Evolutionary conservation across 345 rosid species (phyloP), one percentile per base, ranked within the genome.

Genomic region (Lepidium sativum): DNA sequence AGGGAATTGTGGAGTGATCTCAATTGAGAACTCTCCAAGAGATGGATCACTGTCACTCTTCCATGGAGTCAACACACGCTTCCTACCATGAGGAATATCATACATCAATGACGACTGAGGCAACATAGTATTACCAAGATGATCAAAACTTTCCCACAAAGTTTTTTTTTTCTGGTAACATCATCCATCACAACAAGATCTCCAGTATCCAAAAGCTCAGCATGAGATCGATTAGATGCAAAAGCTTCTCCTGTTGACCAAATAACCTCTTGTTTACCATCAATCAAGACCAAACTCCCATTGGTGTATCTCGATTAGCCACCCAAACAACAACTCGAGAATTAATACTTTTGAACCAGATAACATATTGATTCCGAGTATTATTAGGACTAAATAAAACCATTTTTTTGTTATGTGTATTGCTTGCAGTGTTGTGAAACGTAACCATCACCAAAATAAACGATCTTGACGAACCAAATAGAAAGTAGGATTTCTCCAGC

Each of bases 261-360:
- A 27, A 73, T 1, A 53, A 60, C 43, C 14, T 25, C 57, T 44
- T 60, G 50, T 18, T 60, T 20, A 0, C 32, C 77, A 15, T 60
- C 51, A 43, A 54, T 35, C 35, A 73, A 44, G 43, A 53, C 2
- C 14, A 73, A 58, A 20, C 57, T 73, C 35, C 77, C 77, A 11
- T 60, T 53, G 77, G 64, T 0, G 0, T 60, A 0, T 60, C 71
- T 34, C 76, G 39, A 33, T 72, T 72, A 40, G 75, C 75, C 15
- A 71, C 75, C 83, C 83, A 82, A 5, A 80, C 77, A 31, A 63
- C 63, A 0, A 62, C 67, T 7, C 63, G 68, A 25, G 61, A 65
- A 6, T 42, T 11, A 10, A 68, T 23, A 0, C 35, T 39, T 69
- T 71, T 79, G 74, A 41, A 76, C 82, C 85, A 81, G 37, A 81